Base-by-base conservation (phyloP, 257 asterid genomes). In the Rauvolfia tetraphylla region DNA sequence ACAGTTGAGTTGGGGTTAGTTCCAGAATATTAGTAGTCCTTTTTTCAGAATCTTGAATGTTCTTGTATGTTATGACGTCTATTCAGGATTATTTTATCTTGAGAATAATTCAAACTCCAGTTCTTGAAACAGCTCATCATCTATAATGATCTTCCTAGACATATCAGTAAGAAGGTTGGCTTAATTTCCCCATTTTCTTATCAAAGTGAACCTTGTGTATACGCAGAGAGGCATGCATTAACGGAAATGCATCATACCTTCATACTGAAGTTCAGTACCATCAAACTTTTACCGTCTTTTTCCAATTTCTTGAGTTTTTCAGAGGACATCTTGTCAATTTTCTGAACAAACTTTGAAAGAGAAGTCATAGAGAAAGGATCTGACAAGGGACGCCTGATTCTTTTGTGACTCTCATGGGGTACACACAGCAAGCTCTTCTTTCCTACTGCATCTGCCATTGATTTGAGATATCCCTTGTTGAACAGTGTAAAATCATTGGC, bases 281-380 rank as follows among this genome's bases (percentile, higher is more conserved):
- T 57, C 74, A 90, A 90, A 49, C 92, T 88, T 61, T 65, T 83
- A 1, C 90, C 87, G 25, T 80, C 63, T n/a, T 33, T 75, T 75
- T 88, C 87, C 41, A 67, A 71, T 63, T 75, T 79, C 77, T 82
- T 78, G 25, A 90, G 76, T 69, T 88, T 82, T 59, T 74, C 71
- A 57, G 46, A 76, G 25, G 88, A 14, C 86, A 85, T 81, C 8
- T 44, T 38, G 56, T 90, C 92, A 18, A 85, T 82, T 31, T 84
- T 81, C 27, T 81, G 87, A 15, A 88, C 84, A 20, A 88, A 89
- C 18, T 81, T 81, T 1, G 88, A 81, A 13, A 90, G 34, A 46
- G 90, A 88, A 75, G 78, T 82, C 87, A 88, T 85, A 0, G 92
- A 90, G 82, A 90, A 90, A 46, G 95, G 90, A 18, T 90, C 87